These are phyloP conservation scores for Talaromyces thailandensis DNA, from an alignment of 495 filamentous ascomycete species.

Conservation along the genomic window DNA sequence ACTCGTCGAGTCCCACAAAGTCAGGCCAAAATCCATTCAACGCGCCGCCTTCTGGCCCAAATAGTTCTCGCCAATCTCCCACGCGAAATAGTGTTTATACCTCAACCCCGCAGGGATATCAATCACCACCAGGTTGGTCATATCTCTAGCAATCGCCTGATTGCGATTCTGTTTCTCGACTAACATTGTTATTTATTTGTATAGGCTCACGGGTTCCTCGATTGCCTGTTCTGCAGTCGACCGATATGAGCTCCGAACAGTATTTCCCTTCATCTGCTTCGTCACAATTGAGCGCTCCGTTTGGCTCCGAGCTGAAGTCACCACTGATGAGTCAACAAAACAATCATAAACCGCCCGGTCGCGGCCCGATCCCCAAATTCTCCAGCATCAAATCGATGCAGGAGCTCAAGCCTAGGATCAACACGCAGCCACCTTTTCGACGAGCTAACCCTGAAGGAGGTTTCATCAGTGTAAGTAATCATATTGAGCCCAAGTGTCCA, in stretches of 20 bases:
- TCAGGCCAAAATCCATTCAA: slow-evolving; percentile 36
- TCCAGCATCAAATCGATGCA: slow-evolving; percentile 60
- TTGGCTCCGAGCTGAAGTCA: slow-evolving; percentile 64
- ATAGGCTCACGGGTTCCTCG: slow-evolving; percentile 29
- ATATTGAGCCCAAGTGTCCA: background rate
- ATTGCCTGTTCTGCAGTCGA: slow-evolving; percentile 64
- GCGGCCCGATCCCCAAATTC: slow-evolving; percentile 81
- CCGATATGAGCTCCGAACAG: slow-evolving; percentile 50
- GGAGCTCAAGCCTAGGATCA: slow-evolving; percentile 76
- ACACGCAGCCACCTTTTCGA: slow-evolving; percentile 79
- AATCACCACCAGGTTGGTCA: slow-evolving; percentile 37
- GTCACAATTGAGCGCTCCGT: slow-evolving; percentile 60
- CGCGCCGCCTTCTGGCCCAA: slow-evolving; percentile 27
- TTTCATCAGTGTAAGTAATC: slow-evolving; percentile 82
- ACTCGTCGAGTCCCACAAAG: slow-evolving; percentile 49
- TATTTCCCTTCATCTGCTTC: slow-evolving; percentile 64
- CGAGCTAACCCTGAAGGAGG: slow-evolving; percentile 95
- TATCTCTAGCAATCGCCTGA: slow-evolving; percentile 28
- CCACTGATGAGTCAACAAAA: slow-evolving; percentile 45
- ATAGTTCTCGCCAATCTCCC: slow-evolving; percentile 48
- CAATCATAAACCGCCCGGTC: slow-evolving; percentile 38
- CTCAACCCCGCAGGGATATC: slow-evolving; percentile 56
- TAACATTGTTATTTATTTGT: slow-evolving; percentile 19
- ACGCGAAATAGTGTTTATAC: slow-evolving; percentile 46
- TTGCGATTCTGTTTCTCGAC: background rate